Conservation (phyloP, 208 protist genomes). For the Trypanosoma platydactyli region DNA sequence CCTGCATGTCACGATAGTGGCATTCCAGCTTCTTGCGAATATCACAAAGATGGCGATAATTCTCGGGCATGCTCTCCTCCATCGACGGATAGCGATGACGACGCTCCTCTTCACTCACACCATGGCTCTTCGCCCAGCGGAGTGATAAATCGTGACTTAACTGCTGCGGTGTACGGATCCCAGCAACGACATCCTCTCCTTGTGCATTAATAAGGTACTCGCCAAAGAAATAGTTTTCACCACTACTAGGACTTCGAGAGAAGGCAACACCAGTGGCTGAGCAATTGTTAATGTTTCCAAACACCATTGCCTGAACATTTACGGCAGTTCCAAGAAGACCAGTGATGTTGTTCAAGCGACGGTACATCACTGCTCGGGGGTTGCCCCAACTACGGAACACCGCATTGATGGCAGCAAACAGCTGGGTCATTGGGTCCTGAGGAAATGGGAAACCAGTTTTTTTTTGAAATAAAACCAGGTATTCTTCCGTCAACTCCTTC, state of each 20-base stretch:
- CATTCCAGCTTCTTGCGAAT: constrained; percentile 81
- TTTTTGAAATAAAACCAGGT: constrained; percentile 62
- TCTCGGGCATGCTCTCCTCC: constrained; percentile 84
- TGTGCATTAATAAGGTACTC: constrained; percentile 96
- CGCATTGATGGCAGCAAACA: constrained; percentile 83
- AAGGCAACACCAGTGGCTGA: constrained; percentile 95
- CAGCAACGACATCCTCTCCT: constrained; percentile 96
- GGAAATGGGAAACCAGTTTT: constrained; percentile 83
- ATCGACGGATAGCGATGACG: constrained; percentile 68
- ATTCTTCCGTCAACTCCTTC: constrained; percentile 68
- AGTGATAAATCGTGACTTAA: constrained; percentile 63
- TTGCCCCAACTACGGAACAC: constrained; percentile 94
- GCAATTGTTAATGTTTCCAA: constrained; percentile 91
- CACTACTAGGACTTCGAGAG: constrained; percentile 93
- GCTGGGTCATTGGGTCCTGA: constrained; percentile 87
- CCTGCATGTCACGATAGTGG: constrained; percentile 95
- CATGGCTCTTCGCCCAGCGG: constrained; percentile 72
- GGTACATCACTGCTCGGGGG: constrained; percentile 90
- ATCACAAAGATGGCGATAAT: constrained; percentile 84
- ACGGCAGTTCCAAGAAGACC: constrained; percentile 93
- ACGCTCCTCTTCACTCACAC: constrained; percentile 68
- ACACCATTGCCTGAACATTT: constrained; percentile 96
- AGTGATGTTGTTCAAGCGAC: constrained; percentile 89
- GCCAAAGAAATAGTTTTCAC: constrained; percentile 93
- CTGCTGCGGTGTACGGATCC: constrained; percentile 93